Evolutionary conservation across 129 eudicot genomes (phyloP).

Genomic region (Sambucus nigra): DNA sequence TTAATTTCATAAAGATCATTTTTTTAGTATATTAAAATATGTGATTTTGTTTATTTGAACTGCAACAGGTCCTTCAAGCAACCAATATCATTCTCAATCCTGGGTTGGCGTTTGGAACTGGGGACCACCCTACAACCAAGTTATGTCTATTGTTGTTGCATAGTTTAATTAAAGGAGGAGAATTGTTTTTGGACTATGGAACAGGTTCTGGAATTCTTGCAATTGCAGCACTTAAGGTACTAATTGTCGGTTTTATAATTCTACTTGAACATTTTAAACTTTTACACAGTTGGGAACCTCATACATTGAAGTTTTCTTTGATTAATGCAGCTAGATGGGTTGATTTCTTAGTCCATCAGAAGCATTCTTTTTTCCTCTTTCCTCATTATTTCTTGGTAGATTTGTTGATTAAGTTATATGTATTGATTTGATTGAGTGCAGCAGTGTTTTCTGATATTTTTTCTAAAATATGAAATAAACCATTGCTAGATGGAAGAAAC

Average conservation of each 20-base stretch:
- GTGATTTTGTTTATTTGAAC: conserved; percentile 9
- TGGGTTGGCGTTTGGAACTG: conserved; percentile 93
- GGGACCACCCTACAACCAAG: conserved; percentile 91
- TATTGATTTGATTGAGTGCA: too few species aligned
- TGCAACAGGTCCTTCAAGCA: conserved; percentile 52
- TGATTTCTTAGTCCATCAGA: neutral
- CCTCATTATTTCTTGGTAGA: neutral
- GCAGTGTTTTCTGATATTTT: too few species aligned
- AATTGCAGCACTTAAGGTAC: conserved; percentile 80
- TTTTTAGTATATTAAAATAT: neutral
- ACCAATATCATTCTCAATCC: conserved; percentile 69
- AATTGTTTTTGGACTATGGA: conserved; percentile 77
- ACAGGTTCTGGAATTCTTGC: conserved; percentile 95
- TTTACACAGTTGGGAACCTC: neutral
- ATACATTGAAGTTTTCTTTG: neutral
- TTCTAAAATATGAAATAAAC: too few species aligned
- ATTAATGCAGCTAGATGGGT: neutral
- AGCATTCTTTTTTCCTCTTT: neutral
- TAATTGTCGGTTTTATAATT: neutral
- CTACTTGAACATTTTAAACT: neutral
- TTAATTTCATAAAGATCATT: neutral
- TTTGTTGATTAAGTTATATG: neutral
- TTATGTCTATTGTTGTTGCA: conserved; percentile 66
- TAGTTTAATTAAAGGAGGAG: conserved; percentile 64
- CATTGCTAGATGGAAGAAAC: too few species aligned